These are phyloP conservation scores for Piper longum DNA, from an alignment of 164 flowering plant species.

Conservation along the genomic window DNA sequence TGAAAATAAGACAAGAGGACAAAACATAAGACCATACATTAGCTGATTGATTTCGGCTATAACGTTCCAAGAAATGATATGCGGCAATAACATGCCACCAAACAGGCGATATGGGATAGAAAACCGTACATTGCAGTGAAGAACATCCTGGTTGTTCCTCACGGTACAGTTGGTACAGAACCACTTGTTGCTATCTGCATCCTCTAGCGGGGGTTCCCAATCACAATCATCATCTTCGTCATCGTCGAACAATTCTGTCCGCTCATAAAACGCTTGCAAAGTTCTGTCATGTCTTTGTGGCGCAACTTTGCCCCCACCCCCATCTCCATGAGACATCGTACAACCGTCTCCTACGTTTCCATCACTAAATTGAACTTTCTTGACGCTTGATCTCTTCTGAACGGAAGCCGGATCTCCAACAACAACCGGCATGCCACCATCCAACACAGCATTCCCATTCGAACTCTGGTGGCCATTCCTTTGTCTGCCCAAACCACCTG, in stretches of 20 bases:
- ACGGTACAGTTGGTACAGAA: conserved; percentile 84
- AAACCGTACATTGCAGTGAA: conserved; percentile 61
- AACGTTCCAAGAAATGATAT: too few relatives aligned
- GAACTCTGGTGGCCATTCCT: conserved; percentile 9
- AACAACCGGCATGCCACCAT: not conserved
- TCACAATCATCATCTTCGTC: conserved; percentile 78
- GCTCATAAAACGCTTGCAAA: conserved; percentile 45
- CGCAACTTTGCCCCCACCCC: not conserved
- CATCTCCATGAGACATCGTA: conserved; percentile 1
- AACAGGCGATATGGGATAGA: not conserved
- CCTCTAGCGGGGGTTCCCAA: conserved; percentile 61
- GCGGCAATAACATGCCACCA: not conserved
- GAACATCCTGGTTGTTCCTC: conserved; percentile 49
- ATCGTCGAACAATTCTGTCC: conserved; percentile 25
- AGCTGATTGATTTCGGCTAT: too few relatives aligned
- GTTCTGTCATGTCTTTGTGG: conserved; percentile 36
- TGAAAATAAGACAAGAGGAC: too few relatives aligned
- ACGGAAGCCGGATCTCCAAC: not conserved
- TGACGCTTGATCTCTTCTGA: conserved; percentile 14
- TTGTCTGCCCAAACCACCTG: conserved; percentile 15
- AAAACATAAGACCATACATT: too few relatives aligned
- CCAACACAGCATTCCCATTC: conserved; percentile 3
- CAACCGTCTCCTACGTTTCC: not conserved
- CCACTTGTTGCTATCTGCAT: conserved; percentile 42
- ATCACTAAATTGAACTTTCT: not conserved